Conservation (phyloP, 345 rosid species). For the Linum lewisii region DNA sequence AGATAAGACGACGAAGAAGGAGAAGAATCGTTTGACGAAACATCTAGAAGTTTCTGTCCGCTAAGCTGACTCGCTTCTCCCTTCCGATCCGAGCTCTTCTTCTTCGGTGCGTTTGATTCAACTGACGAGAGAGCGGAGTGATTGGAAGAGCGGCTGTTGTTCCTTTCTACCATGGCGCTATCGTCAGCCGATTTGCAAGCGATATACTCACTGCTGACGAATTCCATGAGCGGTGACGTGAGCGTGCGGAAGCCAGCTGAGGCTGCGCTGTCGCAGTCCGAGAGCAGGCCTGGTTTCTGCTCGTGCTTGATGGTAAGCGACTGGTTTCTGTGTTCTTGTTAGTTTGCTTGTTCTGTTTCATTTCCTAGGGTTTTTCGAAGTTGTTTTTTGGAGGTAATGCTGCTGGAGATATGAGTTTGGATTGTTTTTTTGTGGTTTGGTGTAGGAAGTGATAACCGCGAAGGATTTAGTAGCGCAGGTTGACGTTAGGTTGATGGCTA, state of each 20-base stretch:
- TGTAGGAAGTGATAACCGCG: slow-evolving; percentile 86
- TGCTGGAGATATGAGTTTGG: slow-evolving; percentile 6
- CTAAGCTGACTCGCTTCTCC: too few species aligned
- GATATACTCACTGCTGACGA: slow-evolving; percentile 60
- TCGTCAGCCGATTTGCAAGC: slow-evolving; percentile 83
- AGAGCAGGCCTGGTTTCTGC: slow-evolving; percentile 88
- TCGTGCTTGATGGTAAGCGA: slow-evolving; percentile 73
- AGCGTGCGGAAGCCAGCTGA: slow-evolving; percentile 77
- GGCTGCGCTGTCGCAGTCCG: slow-evolving; percentile 75
- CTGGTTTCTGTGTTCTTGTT: background rate
- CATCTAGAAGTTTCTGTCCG: too few species aligned
- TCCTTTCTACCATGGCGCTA: slow-evolving; percentile 47
- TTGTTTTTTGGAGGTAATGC: background rate
- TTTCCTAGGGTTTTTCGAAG: slow-evolving; percentile 22
- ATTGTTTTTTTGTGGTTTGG: slow-evolving; percentile 10
- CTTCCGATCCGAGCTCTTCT: too few species aligned
- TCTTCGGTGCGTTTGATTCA: too few species aligned
- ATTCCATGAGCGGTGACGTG: slow-evolving; percentile 90
- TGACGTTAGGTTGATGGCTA: slow-evolving; percentile 85
- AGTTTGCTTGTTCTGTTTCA: slow-evolving; percentile 3
- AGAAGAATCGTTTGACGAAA: too few species aligned
- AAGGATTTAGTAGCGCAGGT: slow-evolving; percentile 79
- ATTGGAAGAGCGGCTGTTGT: too few species aligned
- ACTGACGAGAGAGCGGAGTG: too few species aligned
- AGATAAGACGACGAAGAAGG: too few species aligned